A percentile compares a stretch with the other conserved stretches of the same genome.
These are phyloP conservation scores for Symbiodinium natans DNA, from an alignment of 73 alveolate genomes.

Conservation along the genomic window DNA sequence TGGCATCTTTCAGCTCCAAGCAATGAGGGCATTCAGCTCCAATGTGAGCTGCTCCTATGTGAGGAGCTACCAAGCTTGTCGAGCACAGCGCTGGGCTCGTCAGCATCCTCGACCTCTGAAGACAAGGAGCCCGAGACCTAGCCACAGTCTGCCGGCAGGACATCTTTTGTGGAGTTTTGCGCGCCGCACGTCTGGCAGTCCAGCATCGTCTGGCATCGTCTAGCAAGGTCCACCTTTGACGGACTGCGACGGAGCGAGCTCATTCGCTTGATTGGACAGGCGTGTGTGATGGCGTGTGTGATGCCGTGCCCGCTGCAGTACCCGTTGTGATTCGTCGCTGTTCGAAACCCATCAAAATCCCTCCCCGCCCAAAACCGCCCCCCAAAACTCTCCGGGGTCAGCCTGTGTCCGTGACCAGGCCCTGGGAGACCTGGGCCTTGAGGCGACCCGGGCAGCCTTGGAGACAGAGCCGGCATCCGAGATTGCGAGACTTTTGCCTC, in stretches of 20 bases:
- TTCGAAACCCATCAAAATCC: too few relatives aligned
- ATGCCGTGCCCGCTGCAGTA: too few relatives aligned
- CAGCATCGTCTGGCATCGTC: not conserved
- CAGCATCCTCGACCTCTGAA: slow-evolving; percentile 19
- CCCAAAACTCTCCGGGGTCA: not conserved
- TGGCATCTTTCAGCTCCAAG: not conserved
- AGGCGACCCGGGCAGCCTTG: slow-evolving; percentile 25
- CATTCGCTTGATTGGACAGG: slow-evolving; percentile 17
- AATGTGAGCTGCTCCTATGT: too few relatives aligned
- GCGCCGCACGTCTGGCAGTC: too few relatives aligned
- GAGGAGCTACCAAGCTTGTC: not conserved
- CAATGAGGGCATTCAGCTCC: not conserved
- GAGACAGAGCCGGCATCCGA: slow-evolving; percentile 23
- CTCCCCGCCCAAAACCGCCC: too few relatives aligned
- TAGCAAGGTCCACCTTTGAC: slow-evolving; percentile 6
- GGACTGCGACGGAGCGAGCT: slow-evolving; percentile 52
- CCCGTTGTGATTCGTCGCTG: too few relatives aligned
- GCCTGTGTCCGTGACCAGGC: slow-evolving; percentile 21
- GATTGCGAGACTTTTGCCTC: too few relatives aligned
- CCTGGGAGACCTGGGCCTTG: slow-evolving; percentile 40
- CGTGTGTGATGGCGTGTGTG: too few relatives aligned
- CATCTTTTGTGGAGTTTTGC: too few relatives aligned
- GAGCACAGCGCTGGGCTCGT: slow-evolving; percentile 32
- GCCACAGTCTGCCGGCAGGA: too few relatives aligned
- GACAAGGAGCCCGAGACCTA: not conserved